A percentile compares a stretch with the other conserved stretches of the same genome.
Conservation (phyloP, 768 basidiomycete genomes). For the Psilocybe tampanensis region DNA sequence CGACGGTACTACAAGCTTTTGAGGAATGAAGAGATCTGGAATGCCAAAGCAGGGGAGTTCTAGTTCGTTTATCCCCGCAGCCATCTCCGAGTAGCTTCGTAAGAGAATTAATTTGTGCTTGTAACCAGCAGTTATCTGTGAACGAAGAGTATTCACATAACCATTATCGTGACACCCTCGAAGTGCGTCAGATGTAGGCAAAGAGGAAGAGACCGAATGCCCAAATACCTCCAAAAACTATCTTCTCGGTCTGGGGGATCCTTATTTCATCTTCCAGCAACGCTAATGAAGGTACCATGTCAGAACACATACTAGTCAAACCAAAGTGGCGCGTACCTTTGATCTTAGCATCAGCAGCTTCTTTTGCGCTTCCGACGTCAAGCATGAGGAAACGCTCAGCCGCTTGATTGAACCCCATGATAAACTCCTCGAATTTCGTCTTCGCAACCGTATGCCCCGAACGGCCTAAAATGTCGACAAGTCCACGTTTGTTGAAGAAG, state of each 20-base stretch:
- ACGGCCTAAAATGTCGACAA: conserved; percentile 52
- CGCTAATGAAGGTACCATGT: conserved; percentile 33
- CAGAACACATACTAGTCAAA: background rate
- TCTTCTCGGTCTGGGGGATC: conserved; percentile 62
- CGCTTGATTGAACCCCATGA: conserved; percentile 72
- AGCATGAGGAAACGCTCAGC: conserved; percentile 67
- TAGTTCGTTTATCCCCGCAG: conserved; percentile 59
- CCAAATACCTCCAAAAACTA: conserved; percentile 64
- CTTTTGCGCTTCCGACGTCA: conserved; percentile 72
- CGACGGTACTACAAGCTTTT: conserved; percentile 44
- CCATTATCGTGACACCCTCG: conserved; percentile 76
- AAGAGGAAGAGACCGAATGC: conserved; percentile 15
- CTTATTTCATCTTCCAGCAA: conserved; percentile 64
- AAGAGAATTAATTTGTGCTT: conserved; percentile 67
- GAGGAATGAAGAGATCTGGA: conserved; percentile 60
- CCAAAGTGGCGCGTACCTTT: conserved; percentile 51
- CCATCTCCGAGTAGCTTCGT: conserved; percentile 63
- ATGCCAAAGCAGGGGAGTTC: conserved; percentile 54
- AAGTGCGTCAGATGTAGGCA: conserved; percentile 5
- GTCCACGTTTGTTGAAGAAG: conserved; percentile 65
- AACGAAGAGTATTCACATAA: conserved; percentile 62
- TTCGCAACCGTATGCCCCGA: conserved; percentile 37
- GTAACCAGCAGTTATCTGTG: conserved; percentile 65
- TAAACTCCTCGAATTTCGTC: conserved; percentile 61
- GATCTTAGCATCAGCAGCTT: conserved; percentile 76